Evolutionary conservation across 768 basidiomycete species (phyloP).

Genomic region (Ramaria rubella): DNA sequence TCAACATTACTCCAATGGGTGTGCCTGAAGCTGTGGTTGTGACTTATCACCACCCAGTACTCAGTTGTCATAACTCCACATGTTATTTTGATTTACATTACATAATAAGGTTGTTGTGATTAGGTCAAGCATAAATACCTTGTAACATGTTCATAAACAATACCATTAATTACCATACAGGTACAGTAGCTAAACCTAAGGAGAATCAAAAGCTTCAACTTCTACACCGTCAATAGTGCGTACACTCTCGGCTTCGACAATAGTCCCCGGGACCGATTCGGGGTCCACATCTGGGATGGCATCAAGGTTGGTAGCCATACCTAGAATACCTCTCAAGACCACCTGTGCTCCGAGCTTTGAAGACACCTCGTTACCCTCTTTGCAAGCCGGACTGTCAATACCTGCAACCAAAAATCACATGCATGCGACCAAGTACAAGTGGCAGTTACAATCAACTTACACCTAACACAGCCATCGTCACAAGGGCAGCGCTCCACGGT

Average conservation of each 20-base stretch:
- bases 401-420: conserved; percentile 38
- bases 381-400: conserved; percentile 58
- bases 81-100: no score
- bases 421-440: background rate
- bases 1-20: no score
- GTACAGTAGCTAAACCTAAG: no score
- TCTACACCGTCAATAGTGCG: background rate
- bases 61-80: no score
- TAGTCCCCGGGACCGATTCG: conserved; percentile 6
- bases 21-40: no score
- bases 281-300: conserved; percentile 20
- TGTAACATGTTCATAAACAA: no score
- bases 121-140: no score
- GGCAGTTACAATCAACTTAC: conserved; percentile 33
- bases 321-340: conserved; percentile 56
- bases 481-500: conserved; percentile 60
- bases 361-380: conserved; percentile 62
- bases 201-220: background rate
- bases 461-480: conserved; percentile 59
- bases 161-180: no score
- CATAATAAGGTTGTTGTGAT: no score
- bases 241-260: conserved; percentile 15
- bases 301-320: conserved; percentile 32
- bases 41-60: no score
- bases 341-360: conserved; percentile 73